Evolutionary conservation across 495 filamentous ascomycete genomes (phyloP).

Genomic region (Darksidea phi): DNA sequence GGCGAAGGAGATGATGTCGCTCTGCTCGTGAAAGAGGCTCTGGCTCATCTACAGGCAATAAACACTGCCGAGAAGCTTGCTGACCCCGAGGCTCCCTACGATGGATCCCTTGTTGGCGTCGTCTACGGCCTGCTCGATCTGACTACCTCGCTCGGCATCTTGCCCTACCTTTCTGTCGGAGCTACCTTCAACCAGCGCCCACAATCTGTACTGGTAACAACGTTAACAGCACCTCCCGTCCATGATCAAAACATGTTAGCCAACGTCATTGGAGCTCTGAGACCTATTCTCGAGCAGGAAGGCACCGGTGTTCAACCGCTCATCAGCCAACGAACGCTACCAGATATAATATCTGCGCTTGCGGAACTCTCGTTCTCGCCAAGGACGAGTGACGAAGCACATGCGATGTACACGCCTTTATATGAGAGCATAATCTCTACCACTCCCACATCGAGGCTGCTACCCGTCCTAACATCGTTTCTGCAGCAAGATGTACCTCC

Average conservation of each 20-base stretch:
- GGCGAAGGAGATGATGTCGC: not conserved
- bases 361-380: slow-evolving; percentile 32
- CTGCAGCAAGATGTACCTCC: slow-evolving; percentile 47
- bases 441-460: slow-evolving; percentile 44
- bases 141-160: slow-evolving; percentile 27
- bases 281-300: slow-evolving; percentile 15
- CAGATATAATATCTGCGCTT: slow-evolving; percentile 45
- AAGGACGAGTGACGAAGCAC: not conserved
- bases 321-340: slow-evolving; percentile 40
- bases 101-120: slow-evolving; percentile 29
- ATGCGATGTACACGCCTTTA: slow-evolving; percentile 2
- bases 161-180: slow-evolving; percentile 25
- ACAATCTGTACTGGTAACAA: slow-evolving; percentile 19
- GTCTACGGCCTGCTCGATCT: slow-evolving; percentile 35
- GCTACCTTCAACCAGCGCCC: slow-evolving; percentile 29
- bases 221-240: not conserved
- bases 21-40: slow-evolving; percentile 18
- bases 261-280: slow-evolving; percentile 8
- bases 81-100: slow-evolving; percentile 25
- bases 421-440: slow-evolving; percentile 7
- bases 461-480: slow-evolving; percentile 51
- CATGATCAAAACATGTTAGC: slow-evolving; percentile 3
- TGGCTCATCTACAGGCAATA: slow-evolving; percentile 28
- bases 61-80: slow-evolving; percentile 21
- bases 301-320: slow-evolving; percentile 29